These are phyloP conservation scores for Mortierella sp. DNA, from an alignment of 371 early-diverging fungal genomes.

Conservation along the genomic window DNA sequence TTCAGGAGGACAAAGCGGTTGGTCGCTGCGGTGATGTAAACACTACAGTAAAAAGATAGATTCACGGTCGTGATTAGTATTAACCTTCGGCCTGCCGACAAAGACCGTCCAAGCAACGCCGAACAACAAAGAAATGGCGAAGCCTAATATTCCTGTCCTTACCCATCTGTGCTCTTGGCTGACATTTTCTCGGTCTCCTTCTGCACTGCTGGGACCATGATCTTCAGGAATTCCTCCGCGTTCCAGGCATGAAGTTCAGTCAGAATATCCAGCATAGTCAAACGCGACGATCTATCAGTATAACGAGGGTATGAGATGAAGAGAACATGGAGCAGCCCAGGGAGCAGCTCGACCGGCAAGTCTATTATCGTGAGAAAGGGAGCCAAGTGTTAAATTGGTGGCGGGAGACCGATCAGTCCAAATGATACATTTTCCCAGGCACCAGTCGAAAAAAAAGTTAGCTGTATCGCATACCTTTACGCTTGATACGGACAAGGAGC, in stretches of 20 bases:
- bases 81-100: neutral
- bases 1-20: conserved; percentile 72
- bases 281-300: conserved; percentile 73
- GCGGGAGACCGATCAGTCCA: neutral
- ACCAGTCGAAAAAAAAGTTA: neutral
- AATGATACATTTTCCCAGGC: conserved; percentile 7
- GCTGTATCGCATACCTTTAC: conserved; percentile 64
- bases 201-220: conserved; percentile 66
- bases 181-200: conserved; percentile 69
- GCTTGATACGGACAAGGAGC: conserved; percentile 68
- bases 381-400: conserved; percentile 1
- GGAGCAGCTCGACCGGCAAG: conserved; percentile 69
- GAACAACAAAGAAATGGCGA: neutral
- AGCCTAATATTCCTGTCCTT: conserved; percentile 1
- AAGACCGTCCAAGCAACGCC: neutral
- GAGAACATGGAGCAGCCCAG: conserved; percentile 67
- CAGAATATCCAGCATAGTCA: conserved; percentile 70
- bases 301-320: conserved; percentile 76
- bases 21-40: conserved; percentile 66
- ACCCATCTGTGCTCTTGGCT: conserved; percentile 70
- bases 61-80: neutral
- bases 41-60: conserved; percentile 36
- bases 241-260: conserved; percentile 75
- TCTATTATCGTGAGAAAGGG: conserved; percentile 53
- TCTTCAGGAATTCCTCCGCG: conserved; percentile 67